Evolutionary conservation across 345 rosid genomes (phyloP), one percentile per base, ranked within the genome.

Genomic region (Adansonia digitata): DNA sequence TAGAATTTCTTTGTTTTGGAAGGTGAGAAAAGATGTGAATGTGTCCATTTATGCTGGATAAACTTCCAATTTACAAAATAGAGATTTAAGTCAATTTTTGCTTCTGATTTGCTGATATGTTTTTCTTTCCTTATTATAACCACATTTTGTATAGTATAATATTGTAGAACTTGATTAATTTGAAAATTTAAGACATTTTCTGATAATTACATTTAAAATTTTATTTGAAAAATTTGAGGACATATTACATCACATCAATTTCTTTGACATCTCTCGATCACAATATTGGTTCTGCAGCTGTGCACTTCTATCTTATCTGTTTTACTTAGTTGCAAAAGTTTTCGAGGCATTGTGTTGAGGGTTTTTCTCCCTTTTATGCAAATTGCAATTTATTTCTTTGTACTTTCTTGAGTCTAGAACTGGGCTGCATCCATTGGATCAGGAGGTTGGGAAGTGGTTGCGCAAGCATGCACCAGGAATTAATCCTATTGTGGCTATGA

Each of bases 361-460:
- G n/a, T 49, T 31, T 61, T 40, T 68, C 49, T 45, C 40, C 20
- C 7, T 22, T 67, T 15, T 46, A 2, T 74, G 77, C 22, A 10
- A 29, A 57, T 46, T 45, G 37, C 31, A 74, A 63, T 35, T 57
- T 29, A 31, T 80, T 40, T 72, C 49, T 55, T 79, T 49, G 35
- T 74, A 22, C 72, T 72, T 66, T 76, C 37, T 78, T 13, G 43
- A 80, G 60, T 62, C 59, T 76, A 94, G 97, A 82, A 81, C 87
- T 75, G 97, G 99, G 24, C 78, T 95, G 72, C 99, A 95, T 81
- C 99, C 99, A 45, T 77, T 93, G 86, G 99, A 95, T 83, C 63
- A 85, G 79, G 99, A 94, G 78, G 97, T 93, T 73, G 98, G 97
- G 76, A 93, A 85, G 81, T 95, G 99, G 99, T 74, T 95, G 73